Percentiles rank a stretch among this genome's conserved stretches.
phyloP scores from a whole-genome alignment of 164 flowering plant species.

The Aristolochia contorta region DNA sequence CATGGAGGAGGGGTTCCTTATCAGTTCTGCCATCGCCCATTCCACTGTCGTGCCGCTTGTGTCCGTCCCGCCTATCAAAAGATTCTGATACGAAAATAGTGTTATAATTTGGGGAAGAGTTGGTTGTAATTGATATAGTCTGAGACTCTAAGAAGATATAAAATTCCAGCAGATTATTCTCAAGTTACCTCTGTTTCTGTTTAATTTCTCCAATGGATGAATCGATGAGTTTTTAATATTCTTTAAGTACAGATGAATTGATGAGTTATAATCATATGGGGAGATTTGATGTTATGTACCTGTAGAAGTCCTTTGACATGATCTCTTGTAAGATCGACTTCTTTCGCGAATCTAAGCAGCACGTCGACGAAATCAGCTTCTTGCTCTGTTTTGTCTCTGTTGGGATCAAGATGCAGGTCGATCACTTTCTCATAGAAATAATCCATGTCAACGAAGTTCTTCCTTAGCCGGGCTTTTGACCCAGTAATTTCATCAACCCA shows the following conservation, averaged over 20 bases:
- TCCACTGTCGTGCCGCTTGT: not conserved
- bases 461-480: slow-evolving; percentile 10
- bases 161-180: too few species aligned
- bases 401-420: slow-evolving; percentile 15
- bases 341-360: slow-evolving; percentile 19
- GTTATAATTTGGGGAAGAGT: too few species aligned
- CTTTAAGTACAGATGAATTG: too few species aligned
- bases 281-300: too few species aligned
- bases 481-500: slow-evolving; percentile 37
- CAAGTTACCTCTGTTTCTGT: too few species aligned
- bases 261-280: too few species aligned
- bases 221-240: too few species aligned
- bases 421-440: slow-evolving; percentile 20
- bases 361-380: slow-evolving; percentile 37
- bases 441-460: slow-evolving; percentile 19
- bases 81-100: too few species aligned
- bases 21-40: slow-evolving; percentile 4
- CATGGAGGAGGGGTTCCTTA: not conserved
- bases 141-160: too few species aligned
- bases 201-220: too few species aligned
- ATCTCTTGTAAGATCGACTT: slow-evolving; percentile 8
- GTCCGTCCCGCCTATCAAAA: not conserved
- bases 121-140: too few species aligned
- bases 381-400: slow-evolving; percentile 6
- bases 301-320: slow-evolving; percentile 23